A percentile compares a stretch with the other conserved stretches of the same genome.
Conservation (phyloP, 2,329 filamentous ascomycete species). For the Corinectria fuckeliana region DNA sequence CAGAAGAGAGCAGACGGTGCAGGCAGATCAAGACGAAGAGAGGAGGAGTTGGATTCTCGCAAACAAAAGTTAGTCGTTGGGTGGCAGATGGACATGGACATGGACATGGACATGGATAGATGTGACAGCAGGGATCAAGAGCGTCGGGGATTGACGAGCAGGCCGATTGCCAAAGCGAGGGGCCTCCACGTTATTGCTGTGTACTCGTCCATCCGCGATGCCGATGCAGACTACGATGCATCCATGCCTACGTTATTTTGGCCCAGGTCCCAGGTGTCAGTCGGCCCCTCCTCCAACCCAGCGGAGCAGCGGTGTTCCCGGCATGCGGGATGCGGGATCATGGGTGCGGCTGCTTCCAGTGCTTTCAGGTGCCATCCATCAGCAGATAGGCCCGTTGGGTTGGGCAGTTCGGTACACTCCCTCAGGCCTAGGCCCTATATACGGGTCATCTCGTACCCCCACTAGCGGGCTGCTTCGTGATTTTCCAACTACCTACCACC, state of each 20-base stretch:
- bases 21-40: not conserved
- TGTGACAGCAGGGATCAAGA: constrained; percentile 6
- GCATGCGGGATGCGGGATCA: constrained; percentile 12
- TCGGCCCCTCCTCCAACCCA: no score
- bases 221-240: not conserved
- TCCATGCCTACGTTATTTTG: constrained; percentile 1
- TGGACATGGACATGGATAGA: constrained; percentile 3
- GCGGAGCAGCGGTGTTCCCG: constrained; percentile 11
- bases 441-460: constrained; percentile 8
- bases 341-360: constrained; percentile 2
- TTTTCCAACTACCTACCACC: not conserved
- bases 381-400: not conserved
- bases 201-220: not conserved
- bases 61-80: constrained; percentile 1
- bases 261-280: not conserved
- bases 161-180: not conserved
- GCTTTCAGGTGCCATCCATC: not conserved
- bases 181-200: not conserved
- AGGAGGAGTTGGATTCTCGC: not conserved
- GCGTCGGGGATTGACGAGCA: not conserved
- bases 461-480: not conserved
- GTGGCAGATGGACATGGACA: constrained; percentile 5
- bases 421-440: not conserved
- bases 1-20: not conserved
- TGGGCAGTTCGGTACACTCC: not conserved